These are phyloP conservation scores for Castanopsis chinensis DNA, from an alignment of 306 rosid genomes.

Conservation along the genomic window DNA sequence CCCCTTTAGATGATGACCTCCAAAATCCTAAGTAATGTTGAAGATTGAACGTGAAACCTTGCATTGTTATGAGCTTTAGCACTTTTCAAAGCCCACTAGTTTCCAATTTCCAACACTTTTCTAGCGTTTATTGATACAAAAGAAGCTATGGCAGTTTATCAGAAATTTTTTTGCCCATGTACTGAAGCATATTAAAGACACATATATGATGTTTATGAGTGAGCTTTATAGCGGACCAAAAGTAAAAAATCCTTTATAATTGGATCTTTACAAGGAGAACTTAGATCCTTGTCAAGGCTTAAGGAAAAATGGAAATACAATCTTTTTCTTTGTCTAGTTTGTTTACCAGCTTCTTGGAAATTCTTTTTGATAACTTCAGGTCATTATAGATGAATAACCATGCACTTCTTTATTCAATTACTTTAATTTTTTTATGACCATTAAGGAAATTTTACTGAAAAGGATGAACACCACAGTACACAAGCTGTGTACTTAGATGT, in stretches of 20 bases:
- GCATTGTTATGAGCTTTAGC: not conserved
- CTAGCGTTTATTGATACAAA: not conserved
- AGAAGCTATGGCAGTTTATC: not conserved
- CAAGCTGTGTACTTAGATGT: no score
- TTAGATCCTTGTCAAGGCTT: no score
- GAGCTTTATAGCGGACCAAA: not conserved
- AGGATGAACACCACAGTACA: no score
- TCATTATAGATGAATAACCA: no score
- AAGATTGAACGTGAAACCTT: not conserved
- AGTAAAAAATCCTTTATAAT: not conserved
- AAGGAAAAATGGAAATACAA: no score
- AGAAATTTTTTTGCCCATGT: not conserved
- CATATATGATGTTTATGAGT: not conserved
- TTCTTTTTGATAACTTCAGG: no score
- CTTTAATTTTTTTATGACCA: no score
- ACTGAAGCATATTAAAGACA: not conserved
- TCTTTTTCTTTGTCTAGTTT: no score
- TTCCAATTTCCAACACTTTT: not conserved
- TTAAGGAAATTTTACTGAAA: no score
- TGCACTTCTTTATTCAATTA: no score
- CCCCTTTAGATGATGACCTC: not conserved
- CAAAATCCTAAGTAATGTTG: not conserved
- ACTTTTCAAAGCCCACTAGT: not conserved
- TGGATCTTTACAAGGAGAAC: no score
- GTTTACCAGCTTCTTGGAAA: no score